A percentile compares a stretch with the other conserved stretches of the same genome.
These are phyloP conservation scores for Teratosphaeria destructans DNA, from an alignment of 2,329 filamentous ascomycete genomes.

Conservation along the genomic window DNA sequence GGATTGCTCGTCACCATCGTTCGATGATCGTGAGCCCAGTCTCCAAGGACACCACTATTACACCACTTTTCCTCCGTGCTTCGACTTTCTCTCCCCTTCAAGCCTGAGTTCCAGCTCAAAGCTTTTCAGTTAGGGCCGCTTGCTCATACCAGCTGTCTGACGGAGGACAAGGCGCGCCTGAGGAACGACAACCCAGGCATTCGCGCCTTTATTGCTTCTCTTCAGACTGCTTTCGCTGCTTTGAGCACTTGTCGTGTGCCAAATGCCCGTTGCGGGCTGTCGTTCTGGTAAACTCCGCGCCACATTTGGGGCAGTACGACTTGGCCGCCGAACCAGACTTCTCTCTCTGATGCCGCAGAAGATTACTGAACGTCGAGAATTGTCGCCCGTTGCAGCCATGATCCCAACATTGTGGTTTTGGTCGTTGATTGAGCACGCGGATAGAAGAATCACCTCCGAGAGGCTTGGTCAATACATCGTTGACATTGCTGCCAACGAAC, in stretches of 20 bases:
- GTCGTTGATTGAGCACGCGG: slow-evolving; percentile 33
- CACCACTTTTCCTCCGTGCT: neutral
- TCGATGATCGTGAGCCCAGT: neutral
- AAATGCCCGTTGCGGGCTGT: slow-evolving; percentile 79
- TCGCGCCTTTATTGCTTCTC: slow-evolving; percentile 6
- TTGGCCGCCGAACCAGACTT: slow-evolving; percentile 87
- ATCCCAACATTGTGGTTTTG: slow-evolving; percentile 95
- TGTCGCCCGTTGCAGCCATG: slow-evolving; percentile 93
- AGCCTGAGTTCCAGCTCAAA: neutral
- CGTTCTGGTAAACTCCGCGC: slow-evolving; percentile 85
- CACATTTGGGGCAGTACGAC: slow-evolving; percentile 80
- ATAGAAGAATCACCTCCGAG: slow-evolving; percentile 17
- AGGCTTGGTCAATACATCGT: slow-evolving; percentile 14
- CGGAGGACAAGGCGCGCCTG: neutral
- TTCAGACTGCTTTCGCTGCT: slow-evolving; percentile 49
- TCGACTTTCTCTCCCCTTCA: neutral
- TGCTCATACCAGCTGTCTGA: neutral
- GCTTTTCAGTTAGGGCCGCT: neutral
- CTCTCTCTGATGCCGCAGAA: slow-evolving; percentile 83
- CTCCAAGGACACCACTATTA: neutral
- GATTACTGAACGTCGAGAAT: slow-evolving; percentile 93
- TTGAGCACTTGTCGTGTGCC: slow-evolving; percentile 76
- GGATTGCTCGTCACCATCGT: neutral
- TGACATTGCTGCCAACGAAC: slow-evolving; percentile 14
- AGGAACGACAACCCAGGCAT: neutral